phyloP scores from a whole-genome alignment of 2,329 filamentous ascomycete species.

The Fusarium sarcochroum region DNA sequence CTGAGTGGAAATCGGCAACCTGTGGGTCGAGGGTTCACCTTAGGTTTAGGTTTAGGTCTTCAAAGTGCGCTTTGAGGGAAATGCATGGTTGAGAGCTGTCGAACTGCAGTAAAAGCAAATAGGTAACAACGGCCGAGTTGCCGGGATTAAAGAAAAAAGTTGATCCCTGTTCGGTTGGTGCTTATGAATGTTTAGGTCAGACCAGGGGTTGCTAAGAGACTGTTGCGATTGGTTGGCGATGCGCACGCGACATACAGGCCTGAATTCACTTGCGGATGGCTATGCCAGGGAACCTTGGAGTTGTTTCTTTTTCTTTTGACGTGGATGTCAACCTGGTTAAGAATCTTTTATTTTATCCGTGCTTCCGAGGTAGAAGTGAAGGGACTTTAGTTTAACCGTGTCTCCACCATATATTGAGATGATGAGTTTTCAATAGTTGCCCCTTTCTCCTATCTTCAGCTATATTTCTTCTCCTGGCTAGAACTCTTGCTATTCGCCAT shows the following conservation, averaged over 20 bases:
- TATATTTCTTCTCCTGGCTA: slow-evolving; percentile 5
- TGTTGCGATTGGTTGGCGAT: slow-evolving; percentile 29
- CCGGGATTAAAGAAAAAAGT: slow-evolving; percentile 14
- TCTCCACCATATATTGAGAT: background rate
- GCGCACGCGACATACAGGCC: slow-evolving; percentile 32
- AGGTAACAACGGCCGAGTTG: slow-evolving; percentile 2
- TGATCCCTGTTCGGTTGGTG: slow-evolving; percentile 29
- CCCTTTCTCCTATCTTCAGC: background rate
- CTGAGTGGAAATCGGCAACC: background rate
- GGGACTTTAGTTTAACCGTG: background rate
- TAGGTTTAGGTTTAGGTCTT: background rate
- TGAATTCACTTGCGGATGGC: slow-evolving; percentile 20
- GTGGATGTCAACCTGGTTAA: slow-evolving; percentile 3
- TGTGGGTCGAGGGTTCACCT: slow-evolving; percentile 14
- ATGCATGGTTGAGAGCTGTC: background rate
- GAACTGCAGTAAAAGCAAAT: background rate
- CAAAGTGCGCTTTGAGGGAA: slow-evolving; percentile 3
- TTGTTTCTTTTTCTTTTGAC: slow-evolving; percentile 20
- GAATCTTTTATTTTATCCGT: slow-evolving; percentile 1
- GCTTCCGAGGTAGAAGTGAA: background rate
- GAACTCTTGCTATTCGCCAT: slow-evolving; percentile 10
- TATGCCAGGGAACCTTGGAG: slow-evolving; percentile 4
- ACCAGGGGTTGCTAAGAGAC: slow-evolving; percentile 18
- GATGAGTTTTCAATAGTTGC: background rate
- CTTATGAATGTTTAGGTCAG: slow-evolving; percentile 40